These are phyloP conservation scores for Thecaphora frezii DNA, from an alignment of 1,284 basidiomycete species.

Conservation along the genomic window DNA sequence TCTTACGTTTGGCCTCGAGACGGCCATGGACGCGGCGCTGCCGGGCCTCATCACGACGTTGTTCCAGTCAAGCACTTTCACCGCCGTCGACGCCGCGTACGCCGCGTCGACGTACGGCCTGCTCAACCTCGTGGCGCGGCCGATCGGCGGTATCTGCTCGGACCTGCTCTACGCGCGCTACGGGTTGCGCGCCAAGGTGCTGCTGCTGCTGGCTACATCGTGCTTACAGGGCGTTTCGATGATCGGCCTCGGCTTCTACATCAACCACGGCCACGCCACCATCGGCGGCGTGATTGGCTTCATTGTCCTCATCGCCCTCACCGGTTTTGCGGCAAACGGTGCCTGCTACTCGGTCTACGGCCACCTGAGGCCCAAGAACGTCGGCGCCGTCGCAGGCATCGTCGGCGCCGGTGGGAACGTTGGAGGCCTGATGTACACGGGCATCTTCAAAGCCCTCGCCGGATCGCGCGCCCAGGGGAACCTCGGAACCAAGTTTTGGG, in stretches of 20 bases:
- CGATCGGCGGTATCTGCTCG: constrained; percentile 65
- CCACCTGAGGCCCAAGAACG: constrained; percentile 40
- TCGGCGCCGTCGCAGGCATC: constrained; percentile 47
- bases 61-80: constrained; percentile 59
- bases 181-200: constrained; percentile 66
- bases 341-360: constrained; percentile 46
- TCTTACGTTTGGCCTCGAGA: constrained; percentile 65
- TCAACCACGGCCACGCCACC: constrained; percentile 55
- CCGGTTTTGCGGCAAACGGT: constrained; percentile 49
- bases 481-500: constrained; percentile 50
- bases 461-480: constrained; percentile 25
- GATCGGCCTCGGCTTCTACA: constrained; percentile 64
- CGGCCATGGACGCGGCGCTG: constrained; percentile 67
- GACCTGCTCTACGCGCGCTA: constrained; percentile 64
- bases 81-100: constrained; percentile 64
- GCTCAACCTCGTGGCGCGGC: constrained; percentile 66
- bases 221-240: constrained; percentile 63
- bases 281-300: constrained; percentile 45
- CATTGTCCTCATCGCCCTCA: constrained; percentile 45
- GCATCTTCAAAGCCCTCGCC: constrained; percentile 40
- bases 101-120: constrained; percentile 64
- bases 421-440: constrained; percentile 44
- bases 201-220: constrained; percentile 63
- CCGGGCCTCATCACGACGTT: constrained; percentile 64
- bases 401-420: constrained; percentile 47